A percentile compares a stretch with the other conserved stretches of the same genome.
Conservation (phyloP, 805 yeast species). For the Yarrowia osloensis region DNA sequence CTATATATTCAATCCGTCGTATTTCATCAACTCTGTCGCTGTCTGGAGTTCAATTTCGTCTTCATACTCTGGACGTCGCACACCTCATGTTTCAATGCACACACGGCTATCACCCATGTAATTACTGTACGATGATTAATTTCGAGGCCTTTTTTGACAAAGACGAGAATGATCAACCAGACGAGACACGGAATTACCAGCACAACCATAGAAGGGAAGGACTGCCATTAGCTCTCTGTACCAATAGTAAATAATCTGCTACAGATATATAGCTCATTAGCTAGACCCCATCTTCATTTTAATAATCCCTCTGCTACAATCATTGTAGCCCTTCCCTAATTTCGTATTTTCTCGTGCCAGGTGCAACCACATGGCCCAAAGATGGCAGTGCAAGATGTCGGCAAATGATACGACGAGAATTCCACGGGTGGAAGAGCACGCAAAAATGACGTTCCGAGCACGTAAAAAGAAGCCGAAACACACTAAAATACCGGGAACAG, state of each 20-base stretch:
- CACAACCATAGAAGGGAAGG: too few relatives aligned
- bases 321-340: too few relatives aligned
- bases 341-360: too few relatives aligned
- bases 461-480: background rate
- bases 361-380: background rate
- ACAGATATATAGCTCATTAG: background rate
- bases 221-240: too few relatives aligned
- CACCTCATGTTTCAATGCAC: background rate
- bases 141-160: background rate
- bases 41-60: background rate
- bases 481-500: background rate
- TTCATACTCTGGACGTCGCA: background rate
- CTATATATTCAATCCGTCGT: background rate
- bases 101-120: background rate
- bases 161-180: background rate
- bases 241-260: too few relatives aligned
- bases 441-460: background rate
- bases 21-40: background rate
- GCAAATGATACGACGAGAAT: background rate
- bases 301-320: too few relatives aligned
- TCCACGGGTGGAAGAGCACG: background rate
- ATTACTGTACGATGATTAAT: background rate
- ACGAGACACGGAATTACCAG: background rate
- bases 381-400: background rate
- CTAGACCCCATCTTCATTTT: too few relatives aligned